Evolutionary conservation across 2,329 filamentous ascomycete species (phyloP).

Genomic region (Mycogone perniciosa): DNA sequence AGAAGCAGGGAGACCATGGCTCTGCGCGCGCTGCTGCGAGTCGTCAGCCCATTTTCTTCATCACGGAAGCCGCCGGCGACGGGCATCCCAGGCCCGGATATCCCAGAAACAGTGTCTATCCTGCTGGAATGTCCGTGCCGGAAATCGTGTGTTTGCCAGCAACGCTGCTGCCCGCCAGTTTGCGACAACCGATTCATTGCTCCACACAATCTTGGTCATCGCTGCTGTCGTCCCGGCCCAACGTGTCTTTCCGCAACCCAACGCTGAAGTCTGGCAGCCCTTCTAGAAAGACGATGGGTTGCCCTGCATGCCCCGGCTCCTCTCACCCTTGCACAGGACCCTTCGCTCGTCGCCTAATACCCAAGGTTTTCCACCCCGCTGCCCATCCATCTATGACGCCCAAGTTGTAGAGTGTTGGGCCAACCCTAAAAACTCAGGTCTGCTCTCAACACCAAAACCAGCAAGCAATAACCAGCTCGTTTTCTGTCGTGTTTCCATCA

Average conservation of each 20-base stretch:
- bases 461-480: not conserved
- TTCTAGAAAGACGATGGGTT: conserved; percentile 13
- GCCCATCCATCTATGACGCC: conserved; percentile 8
- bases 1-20: conserved; percentile 4
- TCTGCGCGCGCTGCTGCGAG: conserved; percentile 5
- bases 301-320: conserved; percentile 4
- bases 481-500: not conserved
- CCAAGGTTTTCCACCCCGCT: conserved; percentile 8
- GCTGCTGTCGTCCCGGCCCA: conserved; percentile 8
- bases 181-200: conserved; percentile 5
- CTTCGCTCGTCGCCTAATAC: conserved; percentile 9
- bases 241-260: conserved; percentile 10
- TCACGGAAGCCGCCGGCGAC: not conserved
- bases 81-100: not conserved
- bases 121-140: conserved; percentile 10
- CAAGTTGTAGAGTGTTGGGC: conserved; percentile 9
- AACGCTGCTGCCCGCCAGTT: conserved; percentile 8
- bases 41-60: not conserved
- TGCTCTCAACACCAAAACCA: conserved; percentile 9
- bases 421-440: conserved; percentile 9
- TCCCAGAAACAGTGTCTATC: not conserved
- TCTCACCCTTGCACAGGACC: conserved; percentile 11
- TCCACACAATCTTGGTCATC: conserved; percentile 7
- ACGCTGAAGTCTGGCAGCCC: conserved; percentile 8
- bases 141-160: conserved; percentile 11